Base-by-base conservation (phyloP, 805 yeast species). In the Metschnikowia colocasiae region DNA sequence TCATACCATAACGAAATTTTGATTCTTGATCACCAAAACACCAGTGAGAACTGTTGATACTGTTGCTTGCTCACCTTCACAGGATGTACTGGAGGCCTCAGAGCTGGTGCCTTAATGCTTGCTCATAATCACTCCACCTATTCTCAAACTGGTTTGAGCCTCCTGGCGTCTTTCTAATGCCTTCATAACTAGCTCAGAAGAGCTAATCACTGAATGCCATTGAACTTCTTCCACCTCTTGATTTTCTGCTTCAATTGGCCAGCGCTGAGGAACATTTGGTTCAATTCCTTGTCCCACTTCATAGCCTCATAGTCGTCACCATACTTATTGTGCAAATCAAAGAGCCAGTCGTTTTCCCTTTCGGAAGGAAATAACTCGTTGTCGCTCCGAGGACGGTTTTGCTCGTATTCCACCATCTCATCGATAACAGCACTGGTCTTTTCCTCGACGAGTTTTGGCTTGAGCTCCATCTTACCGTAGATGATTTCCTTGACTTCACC, bases 281-380 rank as follows among this genome's bases (percentile, higher is more conserved):
- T 92, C 52, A 91, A 74, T 64, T 86, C 86, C 67, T 79, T 80
- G 65, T 94, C 99, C 87, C 95, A 86, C 63, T 81, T 85, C 99
- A 94, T 94, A 58, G 83, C 87, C 40, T 78, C 83, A 62, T 82
- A 90, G 63, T 94, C 85, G 55, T 89, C 95, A 15, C 97, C 97
- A 60, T 94, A 82, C 63, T 88, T 89, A 18, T 79, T 80, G 50
- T 82, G 75, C 33, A 94, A 71, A 20, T 65, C 66, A 40, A 63
- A 67, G 35, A 87, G 64, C 95, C 96, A 89, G 29, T 77, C 85
- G 38, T 65, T 68, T 64, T 94, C 98, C 57, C 96, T 72, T 35
- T 76, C 84, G 51, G 88, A 79, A 56, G 80, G 86, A 18, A 64
- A 65, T 58, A 85, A 77, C 47, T 75, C 83, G 44, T 66, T 74